A percentile compares a stretch with the other conserved stretches of the same genome.
These are phyloP conservation scores for Lipomyces japonicus DNA, from an alignment of 805 yeast species.

Conservation along the genomic window DNA sequence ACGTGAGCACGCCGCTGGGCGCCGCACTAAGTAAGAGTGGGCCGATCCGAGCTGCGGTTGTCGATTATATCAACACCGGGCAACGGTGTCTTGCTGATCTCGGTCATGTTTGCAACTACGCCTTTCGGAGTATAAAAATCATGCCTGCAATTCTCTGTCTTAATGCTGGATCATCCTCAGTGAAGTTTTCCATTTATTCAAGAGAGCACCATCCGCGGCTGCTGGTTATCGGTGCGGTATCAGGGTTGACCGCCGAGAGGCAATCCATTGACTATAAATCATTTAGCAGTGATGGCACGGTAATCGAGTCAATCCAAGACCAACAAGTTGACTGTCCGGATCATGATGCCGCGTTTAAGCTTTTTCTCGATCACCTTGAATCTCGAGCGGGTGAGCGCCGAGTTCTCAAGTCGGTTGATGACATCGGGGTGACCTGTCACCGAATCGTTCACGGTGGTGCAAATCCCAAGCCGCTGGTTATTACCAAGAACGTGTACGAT, in stretches of 20 bases:
- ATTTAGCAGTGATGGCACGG: constrained; percentile 42
- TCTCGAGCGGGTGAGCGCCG: constrained; percentile 4
- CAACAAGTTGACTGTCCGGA: constrained; percentile 17
- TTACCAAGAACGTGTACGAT: constrained; percentile 21
- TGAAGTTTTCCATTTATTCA: constrained; percentile 26
- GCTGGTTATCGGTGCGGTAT: constrained; percentile 15
- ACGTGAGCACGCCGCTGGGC: too few relatives aligned
- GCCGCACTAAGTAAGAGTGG: too few relatives aligned
- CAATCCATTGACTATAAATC: constrained; percentile 18
- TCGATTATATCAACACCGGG: too few relatives aligned
- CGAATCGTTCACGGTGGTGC: constrained; percentile 29
- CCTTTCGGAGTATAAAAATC: too few relatives aligned
- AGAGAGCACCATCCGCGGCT: constrained; percentile 11
- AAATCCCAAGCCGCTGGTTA: constrained; percentile 19
- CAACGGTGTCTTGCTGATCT: too few relatives aligned
- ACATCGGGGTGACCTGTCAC: constrained; percentile 21
- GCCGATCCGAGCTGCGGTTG: too few relatives aligned
- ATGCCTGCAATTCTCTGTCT: constrained; percentile 24
- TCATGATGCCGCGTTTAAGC: constrained; percentile 26
- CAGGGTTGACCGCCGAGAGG: constrained; percentile 23
- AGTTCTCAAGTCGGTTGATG: constrained; percentile 14
- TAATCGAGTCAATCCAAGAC: constrained; percentile 43
- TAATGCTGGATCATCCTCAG: constrained; percentile 30
- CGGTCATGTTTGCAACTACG: neutral
- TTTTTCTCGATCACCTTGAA: constrained; percentile 20